Evolutionary conservation across 495 filamentous ascomycete genomes (phyloP), one percentile per base, ranked within the genome.

Genomic region (Aspergillus cavernicola): DNA sequence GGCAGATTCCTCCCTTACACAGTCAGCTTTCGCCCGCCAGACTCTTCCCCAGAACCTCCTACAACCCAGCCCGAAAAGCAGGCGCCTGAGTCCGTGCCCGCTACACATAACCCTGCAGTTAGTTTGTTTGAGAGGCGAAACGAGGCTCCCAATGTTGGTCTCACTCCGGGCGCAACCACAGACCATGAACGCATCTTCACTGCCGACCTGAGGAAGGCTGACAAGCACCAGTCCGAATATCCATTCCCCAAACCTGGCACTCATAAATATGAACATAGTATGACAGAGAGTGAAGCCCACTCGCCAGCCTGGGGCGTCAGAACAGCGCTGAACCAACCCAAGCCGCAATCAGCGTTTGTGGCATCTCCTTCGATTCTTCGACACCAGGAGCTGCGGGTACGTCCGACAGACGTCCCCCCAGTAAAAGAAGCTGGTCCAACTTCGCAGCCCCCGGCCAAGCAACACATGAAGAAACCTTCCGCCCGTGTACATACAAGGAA

Each of bases 1-100:
- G 19, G 40, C 58, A 96, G 92, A 37, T 95, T 95, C 65, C 83
- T 96, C 23, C 92, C 92, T 6, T 88, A 95, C 63, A 97, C 92
- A 2, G 76, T 96, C 57, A 84, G 92, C 63, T 97, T 96, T 58
- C 66, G 78, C 47, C 55, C 72, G 29, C 63, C 59, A 43, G 61
- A 67, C 39, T 50, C 59, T 23, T 63, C 44, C 24, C 18, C 12
- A 60, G 58, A 54, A 47, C 49, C 68, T 31, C 41, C 54, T 63
- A 45, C 55, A 18, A 43, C 22, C 42, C 68, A 75, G 50, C 49
- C 76, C 69, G 31, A 77, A 67, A 60, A 63, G 55, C 63, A 62
- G 28, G 36, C 24, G 7, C 23, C 55, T 10, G 59, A 64, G 4
- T 23, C 64, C 1, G 43, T 57, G 19, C 75, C 43, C 74, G 78